Evolutionary conservation across 2,329 filamentous ascomycete species (phyloP).

Genomic region (Ophiobolus disseminans): DNA sequence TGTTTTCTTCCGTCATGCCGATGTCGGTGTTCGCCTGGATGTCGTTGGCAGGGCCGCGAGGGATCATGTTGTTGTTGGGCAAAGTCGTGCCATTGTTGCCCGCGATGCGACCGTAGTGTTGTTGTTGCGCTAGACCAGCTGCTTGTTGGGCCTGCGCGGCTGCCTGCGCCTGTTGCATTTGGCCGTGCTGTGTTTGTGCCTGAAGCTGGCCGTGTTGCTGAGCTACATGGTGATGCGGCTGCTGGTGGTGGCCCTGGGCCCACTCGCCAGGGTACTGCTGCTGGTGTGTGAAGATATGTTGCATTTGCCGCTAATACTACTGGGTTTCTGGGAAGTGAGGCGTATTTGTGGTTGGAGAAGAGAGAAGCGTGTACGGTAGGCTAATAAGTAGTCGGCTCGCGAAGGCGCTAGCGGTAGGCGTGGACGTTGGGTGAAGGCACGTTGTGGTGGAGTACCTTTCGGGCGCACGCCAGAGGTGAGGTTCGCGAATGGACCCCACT

Average conservation of each 20-base stretch:
- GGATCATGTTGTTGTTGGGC: constrained; percentile 45
- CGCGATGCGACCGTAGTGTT: constrained; percentile 77
- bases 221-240: constrained; percentile 49
- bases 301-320: constrained; percentile 51
- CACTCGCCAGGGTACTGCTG: constrained; percentile 63
- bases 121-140: constrained; percentile 56
- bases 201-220: constrained; percentile 50
- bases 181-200: constrained; percentile 50
- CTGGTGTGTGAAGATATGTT: constrained; percentile 69
- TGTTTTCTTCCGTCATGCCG: constrained; percentile 84
- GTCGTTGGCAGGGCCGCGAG: constrained; percentile 50
- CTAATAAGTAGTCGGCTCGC: constrained; percentile 12
- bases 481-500: constrained; percentile 31
- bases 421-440: constrained; percentile 19
- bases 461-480: constrained; percentile 35
- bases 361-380: constrained; percentile 8
- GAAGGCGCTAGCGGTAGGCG: constrained; percentile 15
- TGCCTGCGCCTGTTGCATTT: constrained; percentile 55
- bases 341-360: constrained; percentile 11
- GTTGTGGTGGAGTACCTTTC: constrained; percentile 22
- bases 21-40: constrained; percentile 44
- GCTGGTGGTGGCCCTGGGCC: constrained; percentile 58
- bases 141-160: constrained; percentile 61
- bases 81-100: constrained; percentile 65
- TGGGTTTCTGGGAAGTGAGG: constrained; percentile 15